Percentiles rank a stretch among this genome's conserved stretches.
Conservation (phyloP, 352 stramenopile genomes). For the Phytophthora hybrid region DNA sequence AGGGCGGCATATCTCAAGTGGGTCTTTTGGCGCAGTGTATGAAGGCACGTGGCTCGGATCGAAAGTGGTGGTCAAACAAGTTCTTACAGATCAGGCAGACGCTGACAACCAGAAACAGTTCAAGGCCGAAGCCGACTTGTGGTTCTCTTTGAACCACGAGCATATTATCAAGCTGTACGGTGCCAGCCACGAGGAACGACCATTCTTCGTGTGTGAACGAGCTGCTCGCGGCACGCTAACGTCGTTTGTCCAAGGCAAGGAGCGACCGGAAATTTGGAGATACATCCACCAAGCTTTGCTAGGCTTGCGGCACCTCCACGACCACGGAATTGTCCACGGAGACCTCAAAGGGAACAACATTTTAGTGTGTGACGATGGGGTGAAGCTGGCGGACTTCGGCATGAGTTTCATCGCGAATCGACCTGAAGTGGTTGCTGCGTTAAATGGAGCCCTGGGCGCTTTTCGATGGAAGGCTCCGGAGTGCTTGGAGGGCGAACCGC, state of each 20-base stretch:
- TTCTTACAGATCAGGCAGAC: neutral
- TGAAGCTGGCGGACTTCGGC: conserved; percentile 8
- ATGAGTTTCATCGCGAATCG: neutral
- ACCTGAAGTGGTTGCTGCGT: neutral
- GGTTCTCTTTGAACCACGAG: conserved; percentile 16
- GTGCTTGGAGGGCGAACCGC: neutral
- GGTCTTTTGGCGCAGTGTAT: neutral
- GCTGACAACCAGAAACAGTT: neutral
- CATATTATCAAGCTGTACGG: conserved; percentile 11
- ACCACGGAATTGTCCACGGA: no score
- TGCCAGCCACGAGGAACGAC: conserved; percentile 1
- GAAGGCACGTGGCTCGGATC: neutral
- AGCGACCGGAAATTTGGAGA: neutral
- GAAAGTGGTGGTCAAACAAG: neutral
- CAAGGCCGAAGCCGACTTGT: neutral
- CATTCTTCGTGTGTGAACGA: conserved; percentile 17
- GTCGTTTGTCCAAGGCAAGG: neutral
- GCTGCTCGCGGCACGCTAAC: neutral
- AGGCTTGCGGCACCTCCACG: no score
- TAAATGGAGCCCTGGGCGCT: neutral
- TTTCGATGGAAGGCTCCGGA: conserved; percentile 15
- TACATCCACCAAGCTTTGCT: conserved; percentile 1
- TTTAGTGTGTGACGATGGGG: no score
- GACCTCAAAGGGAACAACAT: no score
- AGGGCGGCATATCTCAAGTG: neutral